phyloP scores from a whole-genome alignment of 2,329 filamentous ascomycete genomes.

The Paraphoma sp. region DNA sequence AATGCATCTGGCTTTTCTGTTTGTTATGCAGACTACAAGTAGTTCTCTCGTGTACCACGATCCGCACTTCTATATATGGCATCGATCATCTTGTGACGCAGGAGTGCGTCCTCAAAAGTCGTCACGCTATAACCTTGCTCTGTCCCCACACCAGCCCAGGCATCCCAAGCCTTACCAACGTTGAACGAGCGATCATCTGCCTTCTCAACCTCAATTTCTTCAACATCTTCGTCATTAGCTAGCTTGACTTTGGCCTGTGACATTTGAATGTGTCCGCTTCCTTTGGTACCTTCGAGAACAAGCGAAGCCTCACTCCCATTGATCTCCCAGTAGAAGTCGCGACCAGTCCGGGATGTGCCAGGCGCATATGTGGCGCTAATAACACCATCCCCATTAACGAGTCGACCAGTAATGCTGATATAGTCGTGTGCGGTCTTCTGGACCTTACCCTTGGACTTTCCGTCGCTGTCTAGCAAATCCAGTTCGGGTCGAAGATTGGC shows the following conservation, averaged over 20 bases:
- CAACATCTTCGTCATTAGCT: slow-evolving; percentile 46
- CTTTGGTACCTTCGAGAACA: slow-evolving; percentile 30
- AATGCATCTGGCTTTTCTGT: too few species aligned
- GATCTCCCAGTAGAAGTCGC: slow-evolving; percentile 47
- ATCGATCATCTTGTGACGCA: slow-evolving; percentile 46
- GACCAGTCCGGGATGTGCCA: slow-evolving; percentile 24
- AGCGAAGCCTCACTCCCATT: slow-evolving; percentile 46
- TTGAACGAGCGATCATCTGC: slow-evolving; percentile 57
- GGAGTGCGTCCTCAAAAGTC: slow-evolving; percentile 43
- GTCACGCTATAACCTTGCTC: slow-evolving; percentile 32
- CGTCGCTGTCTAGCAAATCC: slow-evolving; percentile 22
- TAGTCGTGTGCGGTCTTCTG: slow-evolving; percentile 39
- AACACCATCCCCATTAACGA: slow-evolving; percentile 31
- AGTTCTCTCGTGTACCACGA: slow-evolving; percentile 36
- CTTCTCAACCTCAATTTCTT: slow-evolving; percentile 57
- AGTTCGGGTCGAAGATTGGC: slow-evolving; percentile 29
- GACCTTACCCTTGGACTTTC: slow-evolving; percentile 21
- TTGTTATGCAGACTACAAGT: slow-evolving; percentile 19
- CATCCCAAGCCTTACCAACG: slow-evolving; percentile 65
- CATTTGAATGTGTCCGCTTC: slow-evolving; percentile 48
- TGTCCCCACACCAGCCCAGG: slow-evolving; percentile 51
- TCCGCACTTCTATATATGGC: slow-evolving; percentile 43
- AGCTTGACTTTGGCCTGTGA: slow-evolving; percentile 49
- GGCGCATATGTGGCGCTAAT: slow-evolving; percentile 32
- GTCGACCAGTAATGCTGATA: slow-evolving; percentile 27